phyloP scores from a whole-genome alignment of 768 basidiomycete genomes.

The Panus rudis region DNA sequence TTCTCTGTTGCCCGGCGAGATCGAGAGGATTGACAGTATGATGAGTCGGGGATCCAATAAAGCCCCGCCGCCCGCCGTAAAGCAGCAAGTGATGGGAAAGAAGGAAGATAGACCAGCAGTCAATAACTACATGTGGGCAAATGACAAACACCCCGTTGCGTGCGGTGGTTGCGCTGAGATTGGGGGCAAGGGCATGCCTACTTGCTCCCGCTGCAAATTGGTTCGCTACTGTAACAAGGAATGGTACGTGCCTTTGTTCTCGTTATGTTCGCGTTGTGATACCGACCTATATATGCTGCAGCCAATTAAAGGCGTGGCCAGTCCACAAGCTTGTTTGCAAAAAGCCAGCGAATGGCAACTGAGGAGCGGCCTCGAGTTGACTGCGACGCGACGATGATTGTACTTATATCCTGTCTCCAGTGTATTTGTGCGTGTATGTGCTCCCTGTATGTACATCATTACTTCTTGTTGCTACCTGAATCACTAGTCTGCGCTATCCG shows the following conservation, averaged over 20 bases:
- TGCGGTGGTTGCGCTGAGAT: constrained; percentile 17
- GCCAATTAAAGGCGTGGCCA: constrained; percentile 2
- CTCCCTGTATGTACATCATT: too few relatives aligned
- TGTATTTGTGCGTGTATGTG: too few relatives aligned
- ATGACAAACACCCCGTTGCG: constrained; percentile 13
- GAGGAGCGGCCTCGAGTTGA: too few relatives aligned
- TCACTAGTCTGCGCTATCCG: too few relatives aligned
- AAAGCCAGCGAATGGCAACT: not conserved
- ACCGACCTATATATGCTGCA: not conserved
- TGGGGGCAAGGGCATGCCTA: constrained; percentile 10
- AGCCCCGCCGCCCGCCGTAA: constrained; percentile 9
- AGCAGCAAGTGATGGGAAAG: constrained; percentile 13
- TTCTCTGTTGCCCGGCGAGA: constrained; percentile 18
- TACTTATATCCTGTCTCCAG: too few relatives aligned
- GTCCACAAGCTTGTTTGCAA: constrained; percentile 3
- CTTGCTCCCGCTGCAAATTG: constrained; percentile 15
- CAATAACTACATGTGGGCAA: constrained; percentile 10
- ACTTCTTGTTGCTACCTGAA: too few relatives aligned
- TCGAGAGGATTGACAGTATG: constrained; percentile 26
- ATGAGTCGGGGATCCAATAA: constrained; percentile 4
- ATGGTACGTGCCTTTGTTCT: constrained; percentile 14
- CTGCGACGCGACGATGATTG: too few relatives aligned
- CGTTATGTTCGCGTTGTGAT: not conserved
- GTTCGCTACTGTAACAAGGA: constrained; percentile 18
- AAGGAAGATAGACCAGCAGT: constrained; percentile 16